Evolutionary conservation across 2,329 filamentous ascomycete genomes (phyloP), one percentile per base, ranked within the genome.

Genomic region (Fusarium sp.): DNA sequence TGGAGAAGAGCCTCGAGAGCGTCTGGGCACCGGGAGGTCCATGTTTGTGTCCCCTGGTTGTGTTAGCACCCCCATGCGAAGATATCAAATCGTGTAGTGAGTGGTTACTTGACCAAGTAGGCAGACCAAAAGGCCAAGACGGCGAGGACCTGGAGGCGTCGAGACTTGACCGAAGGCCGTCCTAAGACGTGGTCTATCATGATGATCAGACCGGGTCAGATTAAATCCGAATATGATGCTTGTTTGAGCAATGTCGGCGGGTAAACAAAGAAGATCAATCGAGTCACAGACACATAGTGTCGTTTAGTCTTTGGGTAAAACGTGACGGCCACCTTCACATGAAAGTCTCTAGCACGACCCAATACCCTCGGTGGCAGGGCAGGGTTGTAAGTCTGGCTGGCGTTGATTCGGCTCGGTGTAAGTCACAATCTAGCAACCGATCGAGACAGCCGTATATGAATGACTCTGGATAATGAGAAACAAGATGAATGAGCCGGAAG

Each of bases 101-200:
- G 41, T 35, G 29, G 81, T 61, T 80, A 92, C 91, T 85, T 88
- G 72, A 89, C 85, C 26, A 97, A 81, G 75, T 97, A 97, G 42
- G 89, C 79, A 6, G 91, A 90, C 95, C 95, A 99, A 73, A 98
- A 95, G 0, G 91, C 88, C 52, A 98, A 84, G 12, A 98, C 95
- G 22, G 91, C 89, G 67, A 98, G 85, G 69, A 99, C 93, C 77
- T 98, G 94, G 46, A 96, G 89, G 72, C 96, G 92, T 64, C 94
- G 88, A 72, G 96, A 97, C 79, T 94, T 91, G 72, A 91, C 88
- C 59, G 93, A 97, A 31, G 94, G 94, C 65, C 92, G 88, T 63
- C 94, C 94, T 44, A 98, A 83, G 54, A 97, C 90, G 82, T 98
- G 94, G 78, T 98, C 94, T 88, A 87, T 78, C 85, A 88, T 87